Percentiles rank a stretch among this genome's conserved stretches.
These are phyloP conservation scores for Ashbya aceris DNA, from an alignment of 1,139 yeast genomes.

Conservation along the genomic window DNA sequence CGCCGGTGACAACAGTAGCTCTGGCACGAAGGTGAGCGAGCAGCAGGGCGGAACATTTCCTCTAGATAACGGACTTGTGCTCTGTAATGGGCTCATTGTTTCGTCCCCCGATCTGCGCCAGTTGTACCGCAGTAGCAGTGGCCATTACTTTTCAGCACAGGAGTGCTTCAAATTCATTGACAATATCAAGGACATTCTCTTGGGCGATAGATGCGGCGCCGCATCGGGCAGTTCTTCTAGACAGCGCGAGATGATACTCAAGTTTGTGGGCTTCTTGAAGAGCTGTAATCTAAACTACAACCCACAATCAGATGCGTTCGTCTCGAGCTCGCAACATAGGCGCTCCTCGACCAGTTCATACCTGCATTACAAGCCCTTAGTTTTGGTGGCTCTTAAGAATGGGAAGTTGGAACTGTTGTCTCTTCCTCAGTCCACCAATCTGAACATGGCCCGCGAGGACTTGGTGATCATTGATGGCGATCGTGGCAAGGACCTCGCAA, in stretches of 20 bases:
- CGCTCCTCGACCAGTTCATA: constrained; percentile 14
- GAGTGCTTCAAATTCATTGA: constrained; percentile 22
- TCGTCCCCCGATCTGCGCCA: constrained; percentile 22
- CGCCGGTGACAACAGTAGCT: background rate
- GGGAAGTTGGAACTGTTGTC: constrained; percentile 81
- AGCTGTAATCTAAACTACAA: constrained; percentile 19
- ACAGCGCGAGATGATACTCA: constrained; percentile 5
- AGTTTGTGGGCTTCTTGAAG: constrained; percentile 19
- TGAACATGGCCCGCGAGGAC: constrained; percentile 56
- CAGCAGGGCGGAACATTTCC: constrained; percentile 11
- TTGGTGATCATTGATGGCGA: constrained; percentile 96
- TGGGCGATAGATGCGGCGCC: constrained; percentile 8
- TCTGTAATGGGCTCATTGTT: constrained; percentile 18
- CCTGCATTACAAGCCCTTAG: constrained; percentile 37
- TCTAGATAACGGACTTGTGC: constrained; percentile 21
- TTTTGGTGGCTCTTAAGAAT: constrained; percentile 75
- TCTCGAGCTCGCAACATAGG: constrained; percentile 10
- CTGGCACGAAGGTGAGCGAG: constrained; percentile 1
- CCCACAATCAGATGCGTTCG: constrained; percentile 11
- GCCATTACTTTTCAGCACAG: constrained; percentile 24
- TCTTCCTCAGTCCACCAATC: constrained; percentile 46
- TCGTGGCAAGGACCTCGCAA: constrained; percentile 85
- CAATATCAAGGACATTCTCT: constrained; percentile 15
- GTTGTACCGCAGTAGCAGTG: constrained; percentile 22
- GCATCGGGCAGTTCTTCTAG: background rate